These are phyloP conservation scores for Fusarium sp. DNA, from an alignment of 2,329 filamentous ascomycete species.

Conservation along the genomic window DNA sequence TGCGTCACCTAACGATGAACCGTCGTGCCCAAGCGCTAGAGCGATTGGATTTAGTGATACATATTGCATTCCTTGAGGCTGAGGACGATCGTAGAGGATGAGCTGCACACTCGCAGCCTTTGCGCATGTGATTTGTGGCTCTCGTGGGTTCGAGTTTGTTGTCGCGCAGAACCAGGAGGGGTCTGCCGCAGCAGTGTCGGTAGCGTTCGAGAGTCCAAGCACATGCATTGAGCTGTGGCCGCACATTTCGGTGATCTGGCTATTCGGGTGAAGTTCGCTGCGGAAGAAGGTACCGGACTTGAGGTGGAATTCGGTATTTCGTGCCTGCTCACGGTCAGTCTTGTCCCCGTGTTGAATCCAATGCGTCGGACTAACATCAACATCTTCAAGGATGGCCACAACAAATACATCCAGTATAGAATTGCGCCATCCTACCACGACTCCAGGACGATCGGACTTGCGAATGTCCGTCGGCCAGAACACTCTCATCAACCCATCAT, in stretches of 20 bases:
- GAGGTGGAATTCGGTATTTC: constrained; percentile 88
- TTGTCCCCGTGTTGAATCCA: background rate
- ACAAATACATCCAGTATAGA: constrained; percentile 91
- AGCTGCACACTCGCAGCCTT: constrained; percentile 82
- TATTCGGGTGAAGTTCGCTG: constrained; percentile 81
- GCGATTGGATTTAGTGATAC: constrained; percentile 91
- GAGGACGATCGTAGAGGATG: constrained; percentile 87
- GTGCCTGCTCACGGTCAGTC: constrained; percentile 63
- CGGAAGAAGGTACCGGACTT: constrained; percentile 85
- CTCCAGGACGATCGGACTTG: constrained; percentile 77
- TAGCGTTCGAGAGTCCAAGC: constrained; percentile 81
- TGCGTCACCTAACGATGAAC: constrained; percentile 52
- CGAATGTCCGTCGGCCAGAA: constrained; percentile 95
- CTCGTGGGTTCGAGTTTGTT: constrained; percentile 60
- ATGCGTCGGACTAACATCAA: constrained; percentile 72
- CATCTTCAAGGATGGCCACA: constrained; percentile 87
- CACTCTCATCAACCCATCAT: constrained; percentile 94
- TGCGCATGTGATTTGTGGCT: constrained; percentile 80
- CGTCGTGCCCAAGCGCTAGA: constrained; percentile 82
- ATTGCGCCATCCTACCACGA: constrained; percentile 96
- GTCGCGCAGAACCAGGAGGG: constrained; percentile 75
- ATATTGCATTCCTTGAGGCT: constrained; percentile 93
- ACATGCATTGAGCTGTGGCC: constrained; percentile 86
- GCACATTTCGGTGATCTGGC: constrained; percentile 85
- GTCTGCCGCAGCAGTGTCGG: constrained; percentile 63